A percentile compares a stretch with the other conserved stretches of the same genome.
Evolutionary conservation across 2,329 filamentous ascomycete species (phyloP).

Genomic region (Cercospora sp.): DNA sequence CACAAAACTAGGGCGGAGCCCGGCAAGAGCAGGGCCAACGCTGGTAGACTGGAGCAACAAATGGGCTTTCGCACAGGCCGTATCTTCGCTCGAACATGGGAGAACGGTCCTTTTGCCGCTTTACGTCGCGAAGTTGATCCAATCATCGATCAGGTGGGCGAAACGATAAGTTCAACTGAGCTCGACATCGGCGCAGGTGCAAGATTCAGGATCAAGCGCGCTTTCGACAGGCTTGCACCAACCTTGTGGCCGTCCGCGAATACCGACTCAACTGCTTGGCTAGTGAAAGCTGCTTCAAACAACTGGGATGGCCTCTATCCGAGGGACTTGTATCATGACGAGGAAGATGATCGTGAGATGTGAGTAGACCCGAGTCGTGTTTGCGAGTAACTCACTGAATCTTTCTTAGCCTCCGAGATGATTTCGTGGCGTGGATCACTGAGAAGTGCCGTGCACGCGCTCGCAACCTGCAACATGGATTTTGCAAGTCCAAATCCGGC

Average conservation of each 20-base stretch:
- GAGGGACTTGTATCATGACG: neutral
- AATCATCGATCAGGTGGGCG: neutral
- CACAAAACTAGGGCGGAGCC: neutral
- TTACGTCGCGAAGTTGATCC: neutral
- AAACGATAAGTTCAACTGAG: neutral
- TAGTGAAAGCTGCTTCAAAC: constrained; percentile 5
- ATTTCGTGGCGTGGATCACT: neutral
- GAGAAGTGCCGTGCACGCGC: neutral
- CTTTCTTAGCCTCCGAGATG: neutral
- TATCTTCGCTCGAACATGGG: neutral
- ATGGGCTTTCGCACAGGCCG: neutral
- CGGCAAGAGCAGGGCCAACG: neutral
- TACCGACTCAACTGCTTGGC: constrained; percentile 3
- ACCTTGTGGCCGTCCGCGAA: neutral
- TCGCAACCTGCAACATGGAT: neutral
- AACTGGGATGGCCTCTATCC: constrained; percentile 4
- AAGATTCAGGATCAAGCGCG: neutral
- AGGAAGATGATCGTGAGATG: neutral
- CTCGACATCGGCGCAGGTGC: neutral
- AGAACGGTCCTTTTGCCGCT: neutral
- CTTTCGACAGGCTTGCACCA: constrained; percentile 1
- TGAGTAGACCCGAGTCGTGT: neutral
- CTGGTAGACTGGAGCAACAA: neutral
- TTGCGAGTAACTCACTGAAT: neutral
- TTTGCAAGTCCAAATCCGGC: neutral